Base-by-base conservation (phyloP, 805 yeast species). In the Clavispora fructus region DNA sequence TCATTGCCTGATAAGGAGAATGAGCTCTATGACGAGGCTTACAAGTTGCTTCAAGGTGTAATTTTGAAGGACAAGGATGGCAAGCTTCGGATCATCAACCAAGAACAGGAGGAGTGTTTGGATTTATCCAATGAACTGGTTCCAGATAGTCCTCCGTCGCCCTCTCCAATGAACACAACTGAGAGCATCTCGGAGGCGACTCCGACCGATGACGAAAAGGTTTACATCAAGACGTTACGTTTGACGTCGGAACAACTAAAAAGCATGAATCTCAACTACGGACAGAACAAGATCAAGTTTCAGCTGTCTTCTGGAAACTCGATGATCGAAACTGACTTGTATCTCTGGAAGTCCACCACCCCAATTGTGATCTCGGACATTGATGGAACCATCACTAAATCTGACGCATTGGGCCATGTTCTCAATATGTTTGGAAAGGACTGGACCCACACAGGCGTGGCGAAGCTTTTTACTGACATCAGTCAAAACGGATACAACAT, bases 381-480 rank as follows among this genome's bases (percentile, higher is more conserved):
- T 48, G 99, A 94, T 64, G 99, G 99, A 14, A 94, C 99, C 1
- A 94, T 94, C 54, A 94, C 99, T 14, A 91, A 90, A 65, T 90
- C 97, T 0, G 99, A 94, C 69, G 99, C 99, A 0, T 71, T 94
- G 58, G 99, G 99, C 3, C 99, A 94, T 65, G 92, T 94, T 2
- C 72, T 94, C 64, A 90, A 94, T 14, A 82, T 92, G 81, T 72
- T 94, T 32, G 99, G 99, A 5, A 79, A 89, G 56, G 99, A 94
- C 69, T 94, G 99, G 99, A 94, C 99, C 0, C 99, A 94, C 63
- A 79, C 82, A 1, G 99, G 99, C 29, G 99, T 94, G 35, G 96
- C 97, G 2, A 83, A 83, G 58, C 69, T 94, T 46, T 94, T 91
- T 61, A 81, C 80, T n/a, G 99, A 94, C 62, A 94, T 94, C 51